Evolutionary conservation across 2,329 filamentous ascomycete species (phyloP).

Genomic region (Leptographium lundbergii): DNA sequence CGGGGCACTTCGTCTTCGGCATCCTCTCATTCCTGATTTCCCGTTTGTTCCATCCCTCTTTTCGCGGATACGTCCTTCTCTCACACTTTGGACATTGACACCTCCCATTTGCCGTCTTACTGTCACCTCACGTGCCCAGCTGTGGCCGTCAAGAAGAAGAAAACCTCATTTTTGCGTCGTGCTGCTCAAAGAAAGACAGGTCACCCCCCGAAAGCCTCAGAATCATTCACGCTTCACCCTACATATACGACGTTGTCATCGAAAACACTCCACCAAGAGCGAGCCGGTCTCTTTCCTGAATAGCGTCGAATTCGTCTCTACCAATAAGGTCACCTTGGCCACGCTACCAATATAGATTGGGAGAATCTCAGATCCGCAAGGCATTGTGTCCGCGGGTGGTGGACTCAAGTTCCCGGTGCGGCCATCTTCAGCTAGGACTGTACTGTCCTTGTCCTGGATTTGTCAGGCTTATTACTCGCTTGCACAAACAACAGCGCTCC

Average conservation of each 20-base stretch:
- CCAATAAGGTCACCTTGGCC: neutral
- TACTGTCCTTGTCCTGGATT: neutral
- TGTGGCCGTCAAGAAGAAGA: neutral
- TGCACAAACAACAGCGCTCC: neutral
- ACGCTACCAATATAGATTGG: constrained; percentile 1
- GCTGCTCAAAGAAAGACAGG: neutral
- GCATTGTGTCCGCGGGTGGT: constrained; percentile 4
- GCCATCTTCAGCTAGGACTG: neutral
- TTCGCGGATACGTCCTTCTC: neutral
- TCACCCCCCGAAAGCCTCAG: neutral
- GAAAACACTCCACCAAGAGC: neutral
- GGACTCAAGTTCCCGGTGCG: constrained; percentile 1
- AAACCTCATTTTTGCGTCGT: neutral
- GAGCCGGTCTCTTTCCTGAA: neutral
- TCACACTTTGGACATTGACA: neutral
- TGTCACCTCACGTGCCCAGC: neutral
- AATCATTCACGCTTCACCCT: neutral
- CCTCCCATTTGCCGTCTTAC: neutral
- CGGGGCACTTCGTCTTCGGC: neutral
- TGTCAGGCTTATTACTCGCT: neutral
- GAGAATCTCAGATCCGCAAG: neutral
- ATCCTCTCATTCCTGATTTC: neutral
- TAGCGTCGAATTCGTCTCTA: neutral
- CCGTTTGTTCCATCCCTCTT: neutral
- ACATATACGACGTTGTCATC: neutral